Percentiles rank a stretch among this genome's conserved stretches.
These are phyloP conservation scores for Punctularia strigosozonata DNA, from an alignment of 768 basidiomycete genomes.

Conservation along the genomic window DNA sequence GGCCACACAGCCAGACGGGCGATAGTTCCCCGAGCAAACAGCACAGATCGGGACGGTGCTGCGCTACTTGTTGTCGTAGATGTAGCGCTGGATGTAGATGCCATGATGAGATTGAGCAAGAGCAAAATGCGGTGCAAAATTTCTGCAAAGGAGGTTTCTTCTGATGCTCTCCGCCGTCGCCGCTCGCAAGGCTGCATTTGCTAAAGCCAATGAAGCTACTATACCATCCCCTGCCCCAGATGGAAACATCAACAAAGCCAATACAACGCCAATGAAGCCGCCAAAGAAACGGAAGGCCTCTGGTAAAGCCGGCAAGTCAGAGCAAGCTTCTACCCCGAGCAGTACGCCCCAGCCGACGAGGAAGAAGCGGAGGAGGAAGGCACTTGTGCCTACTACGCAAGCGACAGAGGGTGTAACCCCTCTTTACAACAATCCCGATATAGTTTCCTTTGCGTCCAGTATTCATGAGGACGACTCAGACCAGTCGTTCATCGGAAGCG, in stretches of 20 bases:
- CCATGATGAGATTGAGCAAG: not conserved
- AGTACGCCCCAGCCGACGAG: too few relatives aligned
- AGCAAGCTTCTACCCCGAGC: too few relatives aligned
- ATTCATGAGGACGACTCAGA: too few relatives aligned
- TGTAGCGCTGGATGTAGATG: conserved; percentile 6
- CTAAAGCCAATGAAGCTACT: conserved; percentile 16
- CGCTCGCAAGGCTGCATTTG: conserved; percentile 48
- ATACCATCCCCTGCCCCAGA: conserved; percentile 7
- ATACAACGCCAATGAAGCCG: conserved; percentile 14
- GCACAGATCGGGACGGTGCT: conserved; percentile 36
- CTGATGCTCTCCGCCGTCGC: conserved; percentile 64
- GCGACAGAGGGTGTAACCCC: too few relatives aligned
- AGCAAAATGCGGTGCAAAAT: not conserved
- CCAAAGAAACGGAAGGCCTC: too few relatives aligned
- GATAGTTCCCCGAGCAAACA: conserved; percentile 82
- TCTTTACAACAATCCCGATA: too few relatives aligned
- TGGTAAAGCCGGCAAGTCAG: too few relatives aligned
- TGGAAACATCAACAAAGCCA: conserved; percentile 12
- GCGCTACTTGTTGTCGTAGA: conserved; percentile 10
- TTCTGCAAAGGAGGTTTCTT: not conserved
- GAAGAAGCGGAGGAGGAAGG: too few relatives aligned
- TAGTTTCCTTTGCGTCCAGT: too few relatives aligned
- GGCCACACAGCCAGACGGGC: conserved; percentile 79
- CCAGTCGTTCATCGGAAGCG: too few relatives aligned
- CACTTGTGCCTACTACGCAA: too few relatives aligned